Base-by-base conservation (phyloP, 176 grass and related monocot species). In the Musa schizocarpa region DNA sequence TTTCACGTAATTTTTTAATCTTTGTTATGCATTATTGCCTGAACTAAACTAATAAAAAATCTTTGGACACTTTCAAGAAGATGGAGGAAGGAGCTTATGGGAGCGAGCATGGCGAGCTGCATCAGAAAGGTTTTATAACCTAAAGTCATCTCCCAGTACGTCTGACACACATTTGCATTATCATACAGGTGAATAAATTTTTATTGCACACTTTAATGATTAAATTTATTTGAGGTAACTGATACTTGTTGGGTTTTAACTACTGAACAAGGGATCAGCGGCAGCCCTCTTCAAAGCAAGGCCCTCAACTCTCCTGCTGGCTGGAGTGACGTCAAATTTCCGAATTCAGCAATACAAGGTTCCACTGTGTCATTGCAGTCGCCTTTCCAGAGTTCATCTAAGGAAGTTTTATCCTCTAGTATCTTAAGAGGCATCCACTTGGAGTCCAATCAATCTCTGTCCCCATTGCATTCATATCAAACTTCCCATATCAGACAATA, bases 371-470 rank as follows among this genome's bases (percentile, higher is more conserved):
- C 80, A 49, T 78, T 85, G 61, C 81, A 80, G 52, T 84, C 88
- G 13, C 82, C 96, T 74, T 76, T 79, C 34, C 74, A 81, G 62
- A 86, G 64, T 77, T 70, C 84, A 34, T 81, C 80, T 52, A 71
- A 76, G 65, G 77, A 59, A 65, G 80, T 48, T 76, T 83, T 83
- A 65, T 11, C 77, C 52, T 85, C 88, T 59, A 89, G 68, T 69
- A 50, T 95, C 65, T 78, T 84, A 77, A 88, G 85, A 89, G 87
- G 91, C 23, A 85, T 81, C 22, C 85, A 95, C 58, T 55, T 99
- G 55, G 88, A 94, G 71, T 92, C 91, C 78, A 88, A 83, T 66
- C 96, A 99, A 79, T 83, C 84, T 79, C 53, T 69, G 63, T 89
- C 88, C 70, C 96, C 91, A 23, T 70, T 83, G 78, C 84, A 86